Conservation (phyloP, 805 yeast genomes). For the Candida xyloterini region DNA sequence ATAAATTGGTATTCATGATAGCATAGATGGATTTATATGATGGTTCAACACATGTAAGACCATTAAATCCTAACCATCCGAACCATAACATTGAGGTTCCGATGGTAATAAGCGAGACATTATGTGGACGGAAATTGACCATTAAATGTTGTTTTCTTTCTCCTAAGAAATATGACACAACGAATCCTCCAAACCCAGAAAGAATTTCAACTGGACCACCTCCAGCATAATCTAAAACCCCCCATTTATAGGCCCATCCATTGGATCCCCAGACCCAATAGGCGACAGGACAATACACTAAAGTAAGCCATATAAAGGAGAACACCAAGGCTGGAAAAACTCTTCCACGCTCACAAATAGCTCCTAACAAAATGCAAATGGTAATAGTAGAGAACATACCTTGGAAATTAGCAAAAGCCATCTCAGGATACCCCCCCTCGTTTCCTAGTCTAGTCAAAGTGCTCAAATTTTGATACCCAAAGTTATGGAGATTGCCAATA, state of each 20-base stretch:
- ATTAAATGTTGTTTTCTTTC: constrained; percentile 70
- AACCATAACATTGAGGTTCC: constrained; percentile 88
- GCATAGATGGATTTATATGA: constrained; percentile 83
- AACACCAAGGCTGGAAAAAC: constrained; percentile 81
- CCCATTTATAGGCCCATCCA: constrained; percentile 94
- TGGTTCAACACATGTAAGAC: constrained; percentile 83
- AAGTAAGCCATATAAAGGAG: constrained; percentile 81
- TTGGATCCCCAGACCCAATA: constrained; percentile 92
- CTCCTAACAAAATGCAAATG: constrained; percentile 86
- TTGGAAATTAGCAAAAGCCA: constrained; percentile 83
- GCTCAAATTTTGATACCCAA: constrained; percentile 75
- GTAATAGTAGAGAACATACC: constrained; percentile 93
- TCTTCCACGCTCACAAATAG: constrained; percentile 90
- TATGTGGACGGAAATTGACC: constrained; percentile 92
- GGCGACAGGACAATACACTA: constrained; percentile 92
- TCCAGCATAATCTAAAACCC: constrained; percentile 94
- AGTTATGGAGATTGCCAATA: constrained; percentile 81
- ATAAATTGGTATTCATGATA: constrained; percentile 84
- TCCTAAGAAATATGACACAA: constrained; percentile 76
- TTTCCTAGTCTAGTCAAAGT: constrained; percentile 31
- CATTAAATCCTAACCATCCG: constrained; percentile 96
- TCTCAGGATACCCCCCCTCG: constrained; percentile 62
- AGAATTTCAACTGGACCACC: constrained; percentile 96
- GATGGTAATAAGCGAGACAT: constrained; percentile 83
- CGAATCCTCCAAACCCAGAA: constrained; percentile 89